phyloP scores from a whole-genome alignment of 306 rosid genomes.

The Cucumis hystrix region DNA sequence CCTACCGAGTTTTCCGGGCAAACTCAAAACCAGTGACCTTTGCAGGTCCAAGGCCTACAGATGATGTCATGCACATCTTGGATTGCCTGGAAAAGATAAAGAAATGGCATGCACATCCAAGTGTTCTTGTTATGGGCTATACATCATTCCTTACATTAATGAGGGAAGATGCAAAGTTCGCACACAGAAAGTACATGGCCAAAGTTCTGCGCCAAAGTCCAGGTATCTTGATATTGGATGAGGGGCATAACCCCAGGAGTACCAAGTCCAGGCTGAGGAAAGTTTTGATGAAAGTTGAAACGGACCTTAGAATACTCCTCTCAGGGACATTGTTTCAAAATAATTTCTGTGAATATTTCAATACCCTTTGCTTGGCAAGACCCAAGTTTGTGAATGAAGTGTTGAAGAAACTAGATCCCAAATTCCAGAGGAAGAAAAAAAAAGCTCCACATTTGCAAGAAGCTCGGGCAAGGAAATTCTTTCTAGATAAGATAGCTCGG shows the following conservation, averaged over 20 bases:
- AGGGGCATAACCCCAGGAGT: conserved; percentile 97
- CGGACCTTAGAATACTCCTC: conserved; percentile 72
- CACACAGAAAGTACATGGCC: conserved; percentile 74
- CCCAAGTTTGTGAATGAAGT: conserved; percentile 68
- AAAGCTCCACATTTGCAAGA: conserved; percentile 39
- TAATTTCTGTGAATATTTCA: conserved; percentile 87
- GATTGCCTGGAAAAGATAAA: conserved; percentile 68
- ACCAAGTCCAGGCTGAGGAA: conserved; percentile 84
- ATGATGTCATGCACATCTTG: conserved; percentile 59
- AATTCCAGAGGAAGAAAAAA: conserved; percentile 38
- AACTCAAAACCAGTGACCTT: conserved; percentile 21
- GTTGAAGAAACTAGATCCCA: conserved; percentile 55
- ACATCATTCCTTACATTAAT: conserved; percentile 70
- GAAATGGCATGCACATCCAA: conserved; percentile 82
- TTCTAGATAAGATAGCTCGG: conserved; percentile 68
- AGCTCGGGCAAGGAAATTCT: conserved; percentile 68
- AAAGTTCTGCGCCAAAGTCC: conserved; percentile 84
- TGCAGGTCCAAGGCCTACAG: conserved; percentile 41
- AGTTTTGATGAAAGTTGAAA: conserved; percentile 77
- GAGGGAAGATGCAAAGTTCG: conserved; percentile 70
- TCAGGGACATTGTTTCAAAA: conserved; percentile 95
- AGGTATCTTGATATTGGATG: conserved; percentile 65
- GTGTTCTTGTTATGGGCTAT: conserved; percentile 93
- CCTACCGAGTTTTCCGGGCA: conserved; percentile 28
- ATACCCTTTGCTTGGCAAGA: conserved; percentile 86